Percentiles rank a stretch among this genome's conserved stretches.
phyloP scores from a whole-genome alignment of 2,329 filamentous ascomycete species.

The Harringtonia lauricola region DNA sequence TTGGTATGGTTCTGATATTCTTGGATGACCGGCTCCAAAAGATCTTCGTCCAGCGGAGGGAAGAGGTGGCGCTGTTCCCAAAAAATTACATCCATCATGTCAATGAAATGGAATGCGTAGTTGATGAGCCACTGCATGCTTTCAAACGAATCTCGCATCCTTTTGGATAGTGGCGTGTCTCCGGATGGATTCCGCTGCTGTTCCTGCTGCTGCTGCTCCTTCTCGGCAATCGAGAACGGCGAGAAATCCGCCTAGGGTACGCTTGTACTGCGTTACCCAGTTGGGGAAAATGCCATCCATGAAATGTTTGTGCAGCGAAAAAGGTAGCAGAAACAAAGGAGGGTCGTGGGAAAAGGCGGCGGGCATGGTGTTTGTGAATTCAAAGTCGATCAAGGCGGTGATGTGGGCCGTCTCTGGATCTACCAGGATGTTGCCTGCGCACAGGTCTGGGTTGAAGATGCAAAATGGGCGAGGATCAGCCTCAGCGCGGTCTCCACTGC shows the following conservation, averaged over 20 bases:
- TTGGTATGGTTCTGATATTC: background rate
- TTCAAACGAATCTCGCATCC: no score
- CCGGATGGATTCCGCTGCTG: no score
- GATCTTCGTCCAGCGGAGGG: background rate
- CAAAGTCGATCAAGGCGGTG: conserved; percentile 26
- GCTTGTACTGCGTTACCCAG: background rate
- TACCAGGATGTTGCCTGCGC: conserved; percentile 25
- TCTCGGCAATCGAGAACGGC: background rate
- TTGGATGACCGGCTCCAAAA: background rate
- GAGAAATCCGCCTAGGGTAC: background rate
- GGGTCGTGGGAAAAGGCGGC: conserved; percentile 21
- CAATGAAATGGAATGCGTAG: background rate
- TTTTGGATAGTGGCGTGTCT: no score
- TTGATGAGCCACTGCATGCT: conserved; percentile 1
- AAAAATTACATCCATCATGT: background rate
- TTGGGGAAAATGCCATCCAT: background rate
- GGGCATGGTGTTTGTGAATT: conserved; percentile 29
- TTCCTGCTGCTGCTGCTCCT: no score
- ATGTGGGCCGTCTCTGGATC: conserved; percentile 23
- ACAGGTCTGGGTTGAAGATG: conserved; percentile 27
- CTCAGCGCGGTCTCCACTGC: no score
- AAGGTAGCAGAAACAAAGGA: conserved; percentile 21
- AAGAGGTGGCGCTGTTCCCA: background rate
- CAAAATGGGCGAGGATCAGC: no score
- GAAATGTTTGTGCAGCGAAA: background rate